Base-by-base conservation (phyloP, 1,139 yeast genomes). In the Yamadazyma epiphylla region DNA sequence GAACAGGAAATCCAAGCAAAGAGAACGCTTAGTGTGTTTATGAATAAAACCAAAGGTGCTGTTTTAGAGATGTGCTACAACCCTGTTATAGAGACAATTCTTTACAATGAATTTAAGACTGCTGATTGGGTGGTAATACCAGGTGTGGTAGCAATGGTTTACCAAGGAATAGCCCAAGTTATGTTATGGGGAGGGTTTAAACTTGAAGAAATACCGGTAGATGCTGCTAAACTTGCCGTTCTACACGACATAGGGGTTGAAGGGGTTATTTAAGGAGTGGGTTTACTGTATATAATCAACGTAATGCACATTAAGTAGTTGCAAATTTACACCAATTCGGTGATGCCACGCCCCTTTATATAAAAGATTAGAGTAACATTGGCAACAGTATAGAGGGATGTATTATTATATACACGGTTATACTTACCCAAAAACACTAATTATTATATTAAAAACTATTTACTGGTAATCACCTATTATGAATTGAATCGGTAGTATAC, bases 1-100 rank as follows among this genome's bases (percentile, higher is more conserved):
- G 30, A 28, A 2, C 43, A 45, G 20, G 61, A 55, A 36, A 37
- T 35, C 9, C 20, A 19, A 19, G 60, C 60, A 19, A 46, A 49
- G 22, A 30, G 39, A n/a, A 52, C 55, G 1, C 43, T 56, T 4
- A 45, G 46, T 12, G 55, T 53, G 1, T 51, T 55, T 35, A 49
- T 53, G 26, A 33, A 43, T 8, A 12, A 34, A 2, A 34, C 40
- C 5, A 40, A 39, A 24, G 61, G 58, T 3, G 51, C 51, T 4
- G 60, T 56, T 5, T 38, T 56, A 15, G 62, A 56, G 34, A 56
- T 56, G 61, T 55, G 62, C 36, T 56, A 55, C 42, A 49, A 56
- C 26, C 62, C 62, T 3, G 42, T 37, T 6, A 42, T 47, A 13
- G 22, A 26, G 5, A 56, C 61, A 5, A 31, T 46, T 17, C 41